Evolutionary conservation across 1,284 basidiomycete species (phyloP), one percentile per base, ranked within the genome.

Genomic region (Ceraceosorus guamensis): DNA sequence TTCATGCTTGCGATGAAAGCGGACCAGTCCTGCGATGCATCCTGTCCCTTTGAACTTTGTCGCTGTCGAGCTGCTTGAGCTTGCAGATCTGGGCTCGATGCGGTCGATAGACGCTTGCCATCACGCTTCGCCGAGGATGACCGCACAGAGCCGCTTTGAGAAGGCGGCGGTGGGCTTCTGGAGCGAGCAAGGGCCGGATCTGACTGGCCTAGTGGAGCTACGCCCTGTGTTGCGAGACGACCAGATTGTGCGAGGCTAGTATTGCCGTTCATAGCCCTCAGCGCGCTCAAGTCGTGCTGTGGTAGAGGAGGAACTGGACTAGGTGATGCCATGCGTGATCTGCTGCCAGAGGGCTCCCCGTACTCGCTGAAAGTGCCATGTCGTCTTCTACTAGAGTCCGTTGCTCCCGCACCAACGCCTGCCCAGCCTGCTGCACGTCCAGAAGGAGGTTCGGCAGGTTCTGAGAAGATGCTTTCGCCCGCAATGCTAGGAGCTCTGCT

Each of bases 1-100:
- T 61, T 55, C 70, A 71, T 71, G 57, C 60, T 61, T 31, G 65
- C 59, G 46, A 70, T 62, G 45, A 71, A 71, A 33, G 54, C 57
- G 41, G 66, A 66, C 70, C 70, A 71, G 48, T 71, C 68, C 32
- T 57, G 54, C 5, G 65, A 58, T 10, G 14, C 24, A 24, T 24
- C 24, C 24, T 24, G 24, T 24, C 24, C 24, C 24, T 24, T 24
- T 24, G 24, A 24, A 24, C 24, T 24, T 24, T 24, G 24, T 24
- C 24, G 24, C 24, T 24, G 24, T 24, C 24, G 1, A 24, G 24
- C 24, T 24, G 24, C 24, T 24, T 24, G 24, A 24, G 24, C 13
- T 30, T 13, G 14, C 43, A 45, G 48, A 37, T 33, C n/a, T 24
- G 11, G 32, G 13, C 14, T 13, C 31, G 31, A 50, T 35, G 13